phyloP scores from a whole-genome alignment of 805 yeast genomes.

The Ogataea henricii region DNA sequence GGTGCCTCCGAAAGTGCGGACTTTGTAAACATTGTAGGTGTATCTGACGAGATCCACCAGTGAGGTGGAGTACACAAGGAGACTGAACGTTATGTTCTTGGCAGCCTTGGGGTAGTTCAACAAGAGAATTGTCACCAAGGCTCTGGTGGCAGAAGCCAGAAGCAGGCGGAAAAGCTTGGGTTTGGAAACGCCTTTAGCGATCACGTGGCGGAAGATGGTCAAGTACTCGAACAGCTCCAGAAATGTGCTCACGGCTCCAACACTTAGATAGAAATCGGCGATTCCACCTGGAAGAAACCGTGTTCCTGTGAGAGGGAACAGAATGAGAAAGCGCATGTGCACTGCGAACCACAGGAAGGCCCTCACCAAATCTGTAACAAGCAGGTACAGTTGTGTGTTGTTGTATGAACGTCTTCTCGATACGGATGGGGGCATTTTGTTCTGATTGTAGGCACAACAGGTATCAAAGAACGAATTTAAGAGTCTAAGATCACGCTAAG shows the following conservation, averaged over 20 bases:
- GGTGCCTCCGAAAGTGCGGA: conserved; percentile 26
- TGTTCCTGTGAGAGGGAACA: conserved; percentile 66
- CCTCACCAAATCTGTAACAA: conserved; percentile 30
- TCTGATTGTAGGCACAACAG: too few species aligned
- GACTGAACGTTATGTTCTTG: conserved; percentile 25
- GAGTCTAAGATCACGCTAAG: too few species aligned
- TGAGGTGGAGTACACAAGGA: conserved; percentile 25
- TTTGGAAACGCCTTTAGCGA: conserved; percentile 9
- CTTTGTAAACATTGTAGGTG: conserved; percentile 30
- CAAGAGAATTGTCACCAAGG: conserved; percentile 19
- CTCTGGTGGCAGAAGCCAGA: conserved; percentile 14
- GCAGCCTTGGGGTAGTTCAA: conserved; percentile 32
- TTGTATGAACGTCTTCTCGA: conserved; percentile 17
- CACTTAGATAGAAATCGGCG: conserved; percentile 54
- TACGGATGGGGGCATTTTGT: conserved; percentile 19
- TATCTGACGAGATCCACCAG: conserved; percentile 28
- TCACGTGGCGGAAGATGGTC: conserved; percentile 21
- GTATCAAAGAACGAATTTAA: too few species aligned
- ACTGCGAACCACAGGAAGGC: conserved; percentile 52
- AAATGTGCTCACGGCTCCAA: conserved; percentile 15
- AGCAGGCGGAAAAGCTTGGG: conserved; percentile 17
- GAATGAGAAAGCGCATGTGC: conserved; percentile 47
- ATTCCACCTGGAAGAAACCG: conserved; percentile 70
- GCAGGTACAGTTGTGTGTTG: conserved; percentile 26
- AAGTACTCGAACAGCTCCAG: conserved; percentile 26